A percentile compares a stretch with the other conserved stretches of the same genome.
phyloP scores from a whole-genome alignment of 1,284 basidiomycete genomes.

The Tausonia pullulans region DNA sequence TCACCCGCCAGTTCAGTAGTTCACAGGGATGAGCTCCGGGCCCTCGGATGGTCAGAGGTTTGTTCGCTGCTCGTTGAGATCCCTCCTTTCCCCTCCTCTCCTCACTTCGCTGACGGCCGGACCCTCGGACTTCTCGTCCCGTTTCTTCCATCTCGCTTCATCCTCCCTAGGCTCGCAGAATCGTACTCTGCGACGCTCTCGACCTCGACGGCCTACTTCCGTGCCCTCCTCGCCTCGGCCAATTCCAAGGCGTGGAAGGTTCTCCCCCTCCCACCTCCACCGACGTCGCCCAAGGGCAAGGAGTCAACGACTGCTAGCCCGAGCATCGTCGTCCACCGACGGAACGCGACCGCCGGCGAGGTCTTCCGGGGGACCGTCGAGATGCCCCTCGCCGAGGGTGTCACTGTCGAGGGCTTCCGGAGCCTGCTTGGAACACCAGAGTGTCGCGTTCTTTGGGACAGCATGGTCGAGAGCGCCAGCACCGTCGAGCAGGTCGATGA shows the following conservation, averaged over 20 bases:
- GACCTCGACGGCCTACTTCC: constrained; percentile 30
- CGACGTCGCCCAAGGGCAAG: constrained; percentile 18
- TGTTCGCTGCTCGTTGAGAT: neutral
- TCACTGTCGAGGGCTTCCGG: constrained; percentile 66
- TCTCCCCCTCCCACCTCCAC: constrained; percentile 22
- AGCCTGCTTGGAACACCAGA: constrained; percentile 74
- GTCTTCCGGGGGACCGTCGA: constrained; percentile 76
- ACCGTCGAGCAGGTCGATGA: constrained; percentile 78
- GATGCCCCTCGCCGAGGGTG: constrained; percentile 47
- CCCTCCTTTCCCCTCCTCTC: neutral
- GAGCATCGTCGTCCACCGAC: constrained; percentile 36
- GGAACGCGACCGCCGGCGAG: constrained; percentile 47
- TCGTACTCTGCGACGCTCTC: constrained; percentile 21
- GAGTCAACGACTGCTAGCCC: constrained; percentile 24
- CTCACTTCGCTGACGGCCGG: neutral
- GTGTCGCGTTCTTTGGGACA: constrained; percentile 75
- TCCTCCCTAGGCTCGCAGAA: neutral
- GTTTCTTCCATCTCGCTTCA: neutral
- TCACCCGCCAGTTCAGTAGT: no score
- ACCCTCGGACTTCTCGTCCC: neutral
- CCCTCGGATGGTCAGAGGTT: no score
- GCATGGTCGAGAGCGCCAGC: constrained; percentile 73
- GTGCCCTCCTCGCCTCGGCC: constrained; percentile 32
- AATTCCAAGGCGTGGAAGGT: constrained; percentile 35
- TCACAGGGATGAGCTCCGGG: no score